Percentiles rank a stretch among this genome's conserved stretches.
These are phyloP conservation scores for Gyromitra esculenta DNA, from an alignment of 2,329 filamentous ascomycete species.

Conservation along the genomic window DNA sequence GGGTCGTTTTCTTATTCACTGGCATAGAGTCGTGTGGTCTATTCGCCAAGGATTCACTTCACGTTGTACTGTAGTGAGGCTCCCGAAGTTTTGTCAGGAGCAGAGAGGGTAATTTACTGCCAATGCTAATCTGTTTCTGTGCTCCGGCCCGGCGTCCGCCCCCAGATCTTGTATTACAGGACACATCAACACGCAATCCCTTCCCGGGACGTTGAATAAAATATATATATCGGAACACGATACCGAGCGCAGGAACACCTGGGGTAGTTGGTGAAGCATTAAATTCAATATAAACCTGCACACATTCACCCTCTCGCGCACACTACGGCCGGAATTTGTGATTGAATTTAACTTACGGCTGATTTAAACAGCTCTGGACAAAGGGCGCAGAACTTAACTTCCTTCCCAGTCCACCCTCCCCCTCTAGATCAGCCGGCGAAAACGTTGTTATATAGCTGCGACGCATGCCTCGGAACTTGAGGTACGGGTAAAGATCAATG, in stretches of 20 bases:
- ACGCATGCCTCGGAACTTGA: constrained; percentile 31
- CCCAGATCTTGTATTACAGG: constrained; percentile 45
- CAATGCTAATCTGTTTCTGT: constrained; percentile 18
- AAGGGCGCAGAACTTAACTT: constrained; percentile 16
- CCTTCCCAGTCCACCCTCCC: neutral
- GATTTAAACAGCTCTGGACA: constrained; percentile 15
- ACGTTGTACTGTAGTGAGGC: constrained; percentile 32
- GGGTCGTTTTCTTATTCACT: constrained; percentile 44
- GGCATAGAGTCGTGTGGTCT: constrained; percentile 33
- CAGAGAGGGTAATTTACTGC: constrained; percentile 40
- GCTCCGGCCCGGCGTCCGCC: constrained; percentile 42
- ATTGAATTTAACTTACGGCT: constrained; percentile 9
- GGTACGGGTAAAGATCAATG: constrained; percentile 29
- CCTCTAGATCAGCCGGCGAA: constrained; percentile 25
- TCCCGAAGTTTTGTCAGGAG: neutral
- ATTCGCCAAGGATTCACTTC: constrained; percentile 31
- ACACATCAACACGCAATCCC: constrained; percentile 42
- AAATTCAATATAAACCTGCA: neutral
- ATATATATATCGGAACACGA: constrained; percentile 21
- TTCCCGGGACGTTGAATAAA: constrained; percentile 28
- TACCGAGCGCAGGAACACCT: constrained; percentile 40
- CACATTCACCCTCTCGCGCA: neutral
- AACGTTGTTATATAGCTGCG: constrained; percentile 29
- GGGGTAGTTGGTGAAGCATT: constrained; percentile 2
- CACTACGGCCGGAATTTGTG: constrained; percentile 10